These are phyloP conservation scores for Amanita rubescens DNA, from an alignment of 768 basidiomycete species.

Conservation along the genomic window DNA sequence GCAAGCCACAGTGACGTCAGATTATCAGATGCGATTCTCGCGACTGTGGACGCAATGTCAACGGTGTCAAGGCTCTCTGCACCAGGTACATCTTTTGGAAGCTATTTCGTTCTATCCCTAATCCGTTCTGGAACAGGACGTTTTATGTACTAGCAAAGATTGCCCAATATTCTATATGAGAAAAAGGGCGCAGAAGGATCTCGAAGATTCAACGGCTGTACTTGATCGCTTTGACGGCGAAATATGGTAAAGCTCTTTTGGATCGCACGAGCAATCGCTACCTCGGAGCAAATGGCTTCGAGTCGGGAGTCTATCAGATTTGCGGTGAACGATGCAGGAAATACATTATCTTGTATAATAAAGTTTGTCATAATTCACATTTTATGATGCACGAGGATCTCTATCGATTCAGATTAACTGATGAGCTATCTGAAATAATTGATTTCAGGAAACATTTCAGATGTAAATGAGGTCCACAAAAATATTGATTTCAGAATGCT, in stretches of 20 bases:
- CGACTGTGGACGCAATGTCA: slow-evolving; percentile 99
- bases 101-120: background rate
- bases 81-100: slow-evolving; percentile 51
- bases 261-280: too few species aligned
- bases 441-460: too few species aligned
- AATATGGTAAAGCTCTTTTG: slow-evolving; percentile 23
- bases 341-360: too few species aligned
- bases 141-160: slow-evolving; percentile 93
- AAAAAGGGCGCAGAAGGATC: slow-evolving; percentile 98
- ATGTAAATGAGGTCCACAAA: too few species aligned
- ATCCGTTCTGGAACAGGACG: slow-evolving; percentile 54
- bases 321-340: too few species aligned
- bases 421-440: too few species aligned
- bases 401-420: too few species aligned
- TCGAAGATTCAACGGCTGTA: slow-evolving; percentile 72
- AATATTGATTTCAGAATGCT: too few species aligned
- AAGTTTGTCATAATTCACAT: too few species aligned
- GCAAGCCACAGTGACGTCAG: slow-evolving; percentile 68
- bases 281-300: too few species aligned
- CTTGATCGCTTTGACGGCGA: slow-evolving; percentile 83
- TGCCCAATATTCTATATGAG: slow-evolving; percentile 99
- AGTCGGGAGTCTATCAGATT: too few species aligned
- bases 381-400: too few species aligned
- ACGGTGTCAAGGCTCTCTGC: slow-evolving; percentile 95
- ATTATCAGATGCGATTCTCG: slow-evolving; percentile 85